Conservation (phyloP, 164 flowering plant genomes). For the Hamamelis virginiana region DNA sequence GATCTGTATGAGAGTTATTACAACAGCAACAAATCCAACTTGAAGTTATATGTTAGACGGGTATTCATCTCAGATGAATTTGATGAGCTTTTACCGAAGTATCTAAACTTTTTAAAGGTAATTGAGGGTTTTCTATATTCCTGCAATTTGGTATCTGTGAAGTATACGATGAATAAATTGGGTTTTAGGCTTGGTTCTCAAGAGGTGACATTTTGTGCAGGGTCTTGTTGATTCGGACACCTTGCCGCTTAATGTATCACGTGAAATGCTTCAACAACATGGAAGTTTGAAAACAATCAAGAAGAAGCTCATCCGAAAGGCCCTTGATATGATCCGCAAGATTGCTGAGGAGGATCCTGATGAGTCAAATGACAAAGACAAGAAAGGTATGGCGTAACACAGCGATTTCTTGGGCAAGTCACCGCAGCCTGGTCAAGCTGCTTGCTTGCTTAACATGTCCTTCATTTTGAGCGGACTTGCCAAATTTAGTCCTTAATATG, state of each 20-base stretch:
- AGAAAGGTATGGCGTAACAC: slow-evolving; percentile 48
- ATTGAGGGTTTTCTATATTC: neutral
- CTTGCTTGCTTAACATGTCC: neutral
- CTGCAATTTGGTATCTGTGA: neutral
- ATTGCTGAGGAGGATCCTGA: slow-evolving; percentile 98
- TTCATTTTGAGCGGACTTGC: neutral
- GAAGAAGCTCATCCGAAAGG: slow-evolving; percentile 94
- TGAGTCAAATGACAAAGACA: slow-evolving; percentile 69
- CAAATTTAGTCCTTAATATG: neutral
- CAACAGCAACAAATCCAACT: slow-evolving; percentile 76
- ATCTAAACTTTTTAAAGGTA: slow-evolving; percentile 84
- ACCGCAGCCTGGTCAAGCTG: neutral
- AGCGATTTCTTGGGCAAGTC: neutral
- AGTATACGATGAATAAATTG: neutral
- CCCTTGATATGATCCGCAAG: slow-evolving; percentile 92
- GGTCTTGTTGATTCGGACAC: slow-evolving; percentile 99
- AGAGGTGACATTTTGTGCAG: slow-evolving; percentile 36
- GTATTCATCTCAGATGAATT: slow-evolving; percentile 98
- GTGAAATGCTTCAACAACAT: slow-evolving; percentile 99
- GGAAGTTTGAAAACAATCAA: slow-evolving; percentile 92
- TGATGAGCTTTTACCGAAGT: slow-evolving; percentile 96
- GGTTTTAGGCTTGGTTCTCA: neutral
- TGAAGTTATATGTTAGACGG: slow-evolving; percentile 88
- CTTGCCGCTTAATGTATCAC: slow-evolving; percentile 88
- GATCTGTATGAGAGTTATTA: slow-evolving; percentile 96